These are phyloP conservation scores for Phalaenopsis aphrodite DNA, from an alignment of 106 monocot species.

Conservation along the genomic window DNA sequence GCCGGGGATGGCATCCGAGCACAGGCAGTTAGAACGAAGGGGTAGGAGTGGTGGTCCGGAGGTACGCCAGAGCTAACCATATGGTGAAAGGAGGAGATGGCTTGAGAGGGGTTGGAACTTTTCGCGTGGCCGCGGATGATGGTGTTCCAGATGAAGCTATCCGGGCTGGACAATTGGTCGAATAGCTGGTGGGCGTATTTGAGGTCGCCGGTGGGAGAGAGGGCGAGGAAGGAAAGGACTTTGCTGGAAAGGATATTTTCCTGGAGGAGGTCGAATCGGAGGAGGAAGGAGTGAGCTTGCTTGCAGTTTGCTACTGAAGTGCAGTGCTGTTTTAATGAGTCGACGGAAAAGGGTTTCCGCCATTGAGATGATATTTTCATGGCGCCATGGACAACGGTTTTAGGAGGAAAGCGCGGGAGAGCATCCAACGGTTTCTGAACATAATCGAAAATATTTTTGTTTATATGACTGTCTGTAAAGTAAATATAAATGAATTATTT, in stretches of 20 bases:
- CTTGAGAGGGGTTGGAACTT: conserved; percentile 10
- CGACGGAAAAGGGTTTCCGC: conserved; percentile 1
- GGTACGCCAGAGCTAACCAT: conserved; percentile 12
- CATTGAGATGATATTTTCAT: conserved; percentile 10
- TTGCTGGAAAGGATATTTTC: conserved; percentile 14
- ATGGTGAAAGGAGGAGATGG: conserved; percentile 10
- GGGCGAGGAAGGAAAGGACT: conserved; percentile 26
- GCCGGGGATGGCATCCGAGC: conserved; percentile 2
- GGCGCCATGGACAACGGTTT: neutral
- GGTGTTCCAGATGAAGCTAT: conserved; percentile 25
- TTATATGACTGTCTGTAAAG: no score
- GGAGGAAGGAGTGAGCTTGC: conserved; percentile 32
- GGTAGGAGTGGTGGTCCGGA: conserved; percentile 21
- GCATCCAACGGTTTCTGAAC: no score
- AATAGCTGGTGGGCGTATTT: conserved; percentile 16
- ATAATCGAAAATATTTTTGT: no score
- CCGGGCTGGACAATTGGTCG: conserved; percentile 11
- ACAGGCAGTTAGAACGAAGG: conserved; percentile 28
- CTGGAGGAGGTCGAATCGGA: conserved; percentile 17
- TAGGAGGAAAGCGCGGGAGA: no score
- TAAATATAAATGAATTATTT: no score
- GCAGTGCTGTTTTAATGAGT: conserved; percentile 19
- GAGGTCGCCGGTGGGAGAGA: conserved; percentile 19
- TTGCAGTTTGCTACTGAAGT: conserved; percentile 23
- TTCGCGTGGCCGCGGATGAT: conserved; percentile 18